Base-by-base conservation (phyloP, 768 basidiomycete species). In the Polyporus arcularius region DNA sequence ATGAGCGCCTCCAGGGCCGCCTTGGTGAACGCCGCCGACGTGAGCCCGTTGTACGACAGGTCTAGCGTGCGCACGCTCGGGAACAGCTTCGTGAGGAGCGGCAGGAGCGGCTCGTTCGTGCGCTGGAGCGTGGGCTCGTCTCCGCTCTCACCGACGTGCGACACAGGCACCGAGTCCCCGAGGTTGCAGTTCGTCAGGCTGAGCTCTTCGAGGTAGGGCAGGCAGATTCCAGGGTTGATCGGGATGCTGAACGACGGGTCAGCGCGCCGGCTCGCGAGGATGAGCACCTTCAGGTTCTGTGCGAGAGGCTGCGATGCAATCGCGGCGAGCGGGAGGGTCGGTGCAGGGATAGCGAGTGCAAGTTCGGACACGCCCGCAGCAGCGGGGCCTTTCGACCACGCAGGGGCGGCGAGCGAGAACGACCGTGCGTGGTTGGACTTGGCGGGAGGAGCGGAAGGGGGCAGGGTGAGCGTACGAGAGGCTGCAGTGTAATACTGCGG, bases 181-280 rank as follows among this genome's bases (percentile, higher is more conserved):
- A 94, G 76, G 58, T 83, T 83, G 67, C 92, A 94, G 5, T 87
- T 88, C 68, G 90, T 88, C 42, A 94, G 71, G 64, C 78, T 78
- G 10, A 94, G 81, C 67, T 92, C 92, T 70, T 93, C 90, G 35
- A 94, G 74, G 38, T 72, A 74, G 0, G 90, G 90, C 32, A 94
- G 73, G 51, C 85, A 74, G 0, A 75, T 75, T n/a, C 56, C 73
- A 0, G 68, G 53, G 6, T 70, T 51, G 15, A 65, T 58, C 2
- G 89, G 88, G 4, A 92, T 66, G 12, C 76, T 73, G 69, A 90
- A 84, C 0, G 84, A 82, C 31, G 83, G 76, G 68, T 94, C 90
- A 63, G 85, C 76, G 32, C 87, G 85, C 26, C 92, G 79, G 52
- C 85, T 88, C 21, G 77, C 78, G 26, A 94, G 82, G 21, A 81